Evolutionary conservation across 2,329 filamentous ascomycete species (phyloP).

Genomic region (Diaporthe ampelina): DNA sequence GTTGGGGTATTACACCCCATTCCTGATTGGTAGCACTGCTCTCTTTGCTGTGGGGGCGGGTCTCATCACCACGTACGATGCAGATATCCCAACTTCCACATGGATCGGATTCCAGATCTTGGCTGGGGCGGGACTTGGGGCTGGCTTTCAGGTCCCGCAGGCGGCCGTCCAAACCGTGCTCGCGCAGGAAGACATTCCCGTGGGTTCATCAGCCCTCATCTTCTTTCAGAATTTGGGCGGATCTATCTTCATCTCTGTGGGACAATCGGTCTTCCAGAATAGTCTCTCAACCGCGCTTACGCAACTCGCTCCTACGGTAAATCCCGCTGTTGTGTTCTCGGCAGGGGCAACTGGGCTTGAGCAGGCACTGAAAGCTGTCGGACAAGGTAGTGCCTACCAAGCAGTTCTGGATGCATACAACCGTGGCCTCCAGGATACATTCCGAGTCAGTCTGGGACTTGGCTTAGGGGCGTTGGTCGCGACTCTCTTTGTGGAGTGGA

Average conservation of each 20-base stretch:
- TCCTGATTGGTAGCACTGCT: conserved; percentile 57
- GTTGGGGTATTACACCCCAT: conserved; percentile 61
- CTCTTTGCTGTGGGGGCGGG: conserved; percentile 62
- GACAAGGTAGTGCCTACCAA: background rate
- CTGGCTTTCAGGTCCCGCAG: conserved; percentile 60
- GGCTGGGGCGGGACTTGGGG: conserved; percentile 57
- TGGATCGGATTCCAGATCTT: conserved; percentile 74
- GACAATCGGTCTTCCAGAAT: conserved; percentile 55
- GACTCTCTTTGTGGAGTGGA: conserved; percentile 5
- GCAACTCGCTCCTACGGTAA: background rate
- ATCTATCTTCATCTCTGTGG: conserved; percentile 65
- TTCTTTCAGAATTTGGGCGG: conserved; percentile 76
- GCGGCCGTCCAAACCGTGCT: conserved; percentile 65
- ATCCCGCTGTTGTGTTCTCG: background rate
- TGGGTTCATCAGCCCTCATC: conserved; percentile 62
- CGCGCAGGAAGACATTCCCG: conserved; percentile 59
- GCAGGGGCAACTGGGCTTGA: background rate
- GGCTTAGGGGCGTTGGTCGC: no score
- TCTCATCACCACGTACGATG: conserved; percentile 67
- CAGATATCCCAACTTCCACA: conserved; percentile 59
- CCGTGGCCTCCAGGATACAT: background rate
- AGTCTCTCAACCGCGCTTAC: background rate
- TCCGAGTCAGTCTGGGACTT: background rate
- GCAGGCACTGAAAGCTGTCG: background rate
- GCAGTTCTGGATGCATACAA: background rate